phyloP scores from a whole-genome alignment of 768 basidiomycete species.

The Agrocybe pediades region DNA sequence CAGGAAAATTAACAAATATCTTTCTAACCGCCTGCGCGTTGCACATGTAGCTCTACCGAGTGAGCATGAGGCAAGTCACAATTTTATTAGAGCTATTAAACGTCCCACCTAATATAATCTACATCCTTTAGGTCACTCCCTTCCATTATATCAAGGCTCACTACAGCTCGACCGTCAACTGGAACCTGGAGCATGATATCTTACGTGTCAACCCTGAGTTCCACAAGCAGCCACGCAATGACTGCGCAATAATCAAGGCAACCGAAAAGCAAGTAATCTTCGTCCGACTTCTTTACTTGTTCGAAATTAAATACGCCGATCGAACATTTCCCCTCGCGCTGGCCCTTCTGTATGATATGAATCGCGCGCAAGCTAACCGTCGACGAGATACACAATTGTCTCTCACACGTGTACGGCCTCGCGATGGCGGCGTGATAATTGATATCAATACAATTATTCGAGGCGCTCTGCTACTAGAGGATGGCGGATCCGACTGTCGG shows the following conservation, averaged over 20 bases:
- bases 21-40: not conserved
- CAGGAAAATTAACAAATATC: not conserved
- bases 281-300: conserved; percentile 9
- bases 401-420: not conserved
- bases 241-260: conserved; percentile 21
- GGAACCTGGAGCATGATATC: conserved; percentile 26
- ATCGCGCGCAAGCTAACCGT: not conserved
- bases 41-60: not conserved
- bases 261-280: conserved; percentile 4
- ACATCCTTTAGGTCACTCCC: conserved; percentile 19
- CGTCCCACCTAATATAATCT: not conserved
- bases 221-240: conserved; percentile 20
- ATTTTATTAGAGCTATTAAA: not conserved
- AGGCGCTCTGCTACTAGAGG: not conserved
- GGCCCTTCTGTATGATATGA: conserved; percentile 10
- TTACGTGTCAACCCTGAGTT: conserved; percentile 32
- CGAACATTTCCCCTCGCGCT: conserved; percentile 8
- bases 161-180: conserved; percentile 29
- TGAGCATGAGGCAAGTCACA: conserved; percentile 1
- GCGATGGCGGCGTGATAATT: not conserved
- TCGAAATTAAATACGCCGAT: not conserved
- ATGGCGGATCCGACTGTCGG: not conserved
- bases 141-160: conserved; percentile 24
- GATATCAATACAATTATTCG: not conserved
- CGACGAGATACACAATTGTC: not conserved